phyloP scores from a whole-genome alignment of 495 filamentous ascomycete species.

The Aspergillus cavernicola region DNA sequence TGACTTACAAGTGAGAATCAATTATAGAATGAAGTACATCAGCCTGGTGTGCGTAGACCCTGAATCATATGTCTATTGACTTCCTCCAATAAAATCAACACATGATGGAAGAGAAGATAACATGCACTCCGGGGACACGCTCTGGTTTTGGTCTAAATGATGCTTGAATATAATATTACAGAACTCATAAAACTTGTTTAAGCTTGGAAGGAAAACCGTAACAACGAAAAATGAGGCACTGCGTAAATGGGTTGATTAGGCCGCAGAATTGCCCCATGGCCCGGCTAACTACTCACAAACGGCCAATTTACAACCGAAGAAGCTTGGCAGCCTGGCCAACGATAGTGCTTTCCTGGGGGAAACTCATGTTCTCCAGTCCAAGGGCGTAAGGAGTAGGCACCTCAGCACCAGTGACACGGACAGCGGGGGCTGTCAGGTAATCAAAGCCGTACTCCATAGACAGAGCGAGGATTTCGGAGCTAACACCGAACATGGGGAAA shows the following conservation, averaged over 20 bases:
- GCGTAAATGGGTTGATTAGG: conserved; percentile 33
- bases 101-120: too few relatives aligned
- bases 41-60: too few relatives aligned
- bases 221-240: conserved; percentile 23
- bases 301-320: conserved; percentile 59
- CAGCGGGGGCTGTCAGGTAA: conserved; percentile 89
- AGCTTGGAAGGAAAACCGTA: conserved; percentile 15
- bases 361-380: conserved; percentile 84
- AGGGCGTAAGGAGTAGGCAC: conserved; percentile 91
- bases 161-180: conserved; percentile 40
- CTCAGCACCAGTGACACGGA: conserved; percentile 91
- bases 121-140: too few relatives aligned
- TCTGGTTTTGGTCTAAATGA: conserved; percentile 13
- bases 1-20: too few relatives aligned
- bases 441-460: conserved; percentile 98
- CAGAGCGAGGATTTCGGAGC: conserved; percentile 85
- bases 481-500: conserved; percentile 90
- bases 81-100: too few relatives aligned
- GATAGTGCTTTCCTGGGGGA: conserved; percentile 84
- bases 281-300: conserved; percentile 13
- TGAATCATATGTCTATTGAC: too few relatives aligned
- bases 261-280: conserved; percentile 12
- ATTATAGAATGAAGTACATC: too few relatives aligned
- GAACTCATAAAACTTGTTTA: conserved; percentile 29
- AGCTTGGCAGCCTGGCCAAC: conserved; percentile 79